A percentile compares a stretch with the other conserved stretches of the same genome.
Conservation (phyloP, 106 monocot species). For the Gastrodia elata region DNA sequence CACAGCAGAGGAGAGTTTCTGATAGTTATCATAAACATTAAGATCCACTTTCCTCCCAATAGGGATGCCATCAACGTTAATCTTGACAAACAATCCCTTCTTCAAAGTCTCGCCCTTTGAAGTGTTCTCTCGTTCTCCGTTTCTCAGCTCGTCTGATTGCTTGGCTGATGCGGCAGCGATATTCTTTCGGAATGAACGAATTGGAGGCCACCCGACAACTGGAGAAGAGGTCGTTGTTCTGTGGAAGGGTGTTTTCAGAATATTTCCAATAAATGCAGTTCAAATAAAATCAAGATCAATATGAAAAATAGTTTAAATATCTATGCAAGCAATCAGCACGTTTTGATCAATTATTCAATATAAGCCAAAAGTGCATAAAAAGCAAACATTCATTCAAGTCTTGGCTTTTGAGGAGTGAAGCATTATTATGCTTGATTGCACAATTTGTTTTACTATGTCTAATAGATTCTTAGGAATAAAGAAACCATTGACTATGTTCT, state of each 20-base stretch:
- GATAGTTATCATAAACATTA: constrained; percentile 30
- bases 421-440: not conserved
- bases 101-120: constrained; percentile 5
- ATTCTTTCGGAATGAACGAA: constrained; percentile 71
- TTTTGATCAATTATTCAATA: not conserved
- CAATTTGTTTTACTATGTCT: not conserved
- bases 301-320: not conserved
- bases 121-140: not conserved
- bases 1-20: constrained; percentile 39
- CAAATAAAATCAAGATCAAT: not conserved
- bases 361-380: not conserved
- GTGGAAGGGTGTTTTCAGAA: not conserved
- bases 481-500: not conserved
- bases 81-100: constrained; percentile 51
- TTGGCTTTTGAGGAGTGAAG: not conserved
- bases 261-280: not conserved
- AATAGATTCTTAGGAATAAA: not conserved
- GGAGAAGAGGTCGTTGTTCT: constrained; percentile 25
- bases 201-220: constrained; percentile 88
- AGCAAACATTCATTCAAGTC: not conserved
- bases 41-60: constrained; percentile 65
- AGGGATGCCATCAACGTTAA: constrained; percentile 59
- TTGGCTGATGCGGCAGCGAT: constrained; percentile 37
- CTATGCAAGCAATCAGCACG: not conserved
- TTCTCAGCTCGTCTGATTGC: constrained; percentile 11